Percentiles rank a stretch among this genome's conserved stretches.
Conservation (phyloP, 306 rosid genomes). For the Castanea mollissima region DNA sequence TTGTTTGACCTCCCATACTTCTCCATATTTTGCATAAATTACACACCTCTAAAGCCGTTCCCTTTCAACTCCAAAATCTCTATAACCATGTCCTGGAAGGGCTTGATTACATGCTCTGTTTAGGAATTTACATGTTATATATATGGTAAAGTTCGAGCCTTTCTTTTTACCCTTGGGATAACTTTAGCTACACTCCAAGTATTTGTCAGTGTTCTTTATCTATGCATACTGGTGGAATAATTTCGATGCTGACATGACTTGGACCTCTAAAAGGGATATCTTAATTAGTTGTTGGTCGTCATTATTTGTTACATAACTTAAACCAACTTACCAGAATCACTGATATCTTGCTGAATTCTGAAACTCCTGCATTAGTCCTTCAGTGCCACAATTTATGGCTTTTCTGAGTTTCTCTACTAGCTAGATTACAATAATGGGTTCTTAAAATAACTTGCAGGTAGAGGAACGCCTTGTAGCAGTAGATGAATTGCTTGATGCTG, state of each 20-base stretch:
- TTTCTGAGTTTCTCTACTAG: background rate
- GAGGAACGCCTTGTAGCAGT: constrained; percentile 87
- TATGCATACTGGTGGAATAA: background rate
- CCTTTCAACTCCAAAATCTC: no score
- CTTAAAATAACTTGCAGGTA: constrained; percentile 54
- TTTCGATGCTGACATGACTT: background rate
- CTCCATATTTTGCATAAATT: no score
- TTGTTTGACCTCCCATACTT: background rate
- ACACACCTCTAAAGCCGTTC: no score
- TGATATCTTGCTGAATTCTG: background rate
- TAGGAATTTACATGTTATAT: no score
- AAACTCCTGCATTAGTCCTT: background rate
- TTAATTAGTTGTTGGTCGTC: background rate
- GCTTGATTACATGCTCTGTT: no score
- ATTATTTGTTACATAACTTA: background rate
- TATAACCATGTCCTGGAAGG: no score
- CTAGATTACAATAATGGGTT: background rate
- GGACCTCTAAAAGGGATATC: background rate
- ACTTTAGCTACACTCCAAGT: background rate
- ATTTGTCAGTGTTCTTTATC: background rate
- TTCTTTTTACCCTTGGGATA: no score
- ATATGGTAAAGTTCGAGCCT: no score
- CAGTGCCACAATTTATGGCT: background rate
- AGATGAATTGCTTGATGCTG: constrained; percentile 88
- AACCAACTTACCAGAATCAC: background rate